Base-by-base conservation (phyloP, 2,329 filamentous ascomycete species). In the Trematosphaeria pertusa region DNA sequence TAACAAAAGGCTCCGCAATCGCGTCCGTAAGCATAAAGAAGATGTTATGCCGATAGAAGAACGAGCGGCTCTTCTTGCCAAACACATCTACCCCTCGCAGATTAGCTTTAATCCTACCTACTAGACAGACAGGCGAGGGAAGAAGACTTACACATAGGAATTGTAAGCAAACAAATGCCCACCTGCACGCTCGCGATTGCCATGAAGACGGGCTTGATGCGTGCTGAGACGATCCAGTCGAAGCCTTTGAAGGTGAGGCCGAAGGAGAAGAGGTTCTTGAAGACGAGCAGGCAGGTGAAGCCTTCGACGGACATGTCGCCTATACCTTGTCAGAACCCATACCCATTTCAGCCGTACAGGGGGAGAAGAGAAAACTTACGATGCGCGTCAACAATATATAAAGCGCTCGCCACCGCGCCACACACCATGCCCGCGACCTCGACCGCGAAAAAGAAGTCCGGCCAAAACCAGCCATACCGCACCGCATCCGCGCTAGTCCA, bases 181-280 rank as follows among this genome's bases (percentile, higher is more conserved):
- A 96, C 79, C 73, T 97, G 91, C 14, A 95, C 84, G 26, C 84
- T 87, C 1, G 84, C 86, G 36, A 96, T 81, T 15, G 83, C 80
- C 43, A 88, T 80, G 72, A 97, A 93, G 0, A 82, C 75, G 36
- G 81, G 78, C 49, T 84, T 82, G n/a, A 86, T 83, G 1, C 84
- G 84, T n/a, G 58, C 55, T 1, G 74, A 56, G 8, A 87, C 79
- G 19, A 96, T 79, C 92, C 93, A 97, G 46, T 91, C 79, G 62
- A 90, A 96, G 1, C 90, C 91, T 58, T 84, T 87, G 69, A 87
- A 95, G 0, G 92, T 96, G 45, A 97, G 76, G 5, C 85, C 84
- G 62, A 95, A 97, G 53, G 87, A 89, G 75, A 97, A 96, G 52
- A 97, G 82, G 72, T 97, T 96, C 74, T 97, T 97, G 79, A 97